A percentile compares a stretch with the other conserved stretches of the same genome.
Evolutionary conservation across 2,329 filamentous ascomycete genomes (phyloP).

Genomic region (Fusarium concolor): DNA sequence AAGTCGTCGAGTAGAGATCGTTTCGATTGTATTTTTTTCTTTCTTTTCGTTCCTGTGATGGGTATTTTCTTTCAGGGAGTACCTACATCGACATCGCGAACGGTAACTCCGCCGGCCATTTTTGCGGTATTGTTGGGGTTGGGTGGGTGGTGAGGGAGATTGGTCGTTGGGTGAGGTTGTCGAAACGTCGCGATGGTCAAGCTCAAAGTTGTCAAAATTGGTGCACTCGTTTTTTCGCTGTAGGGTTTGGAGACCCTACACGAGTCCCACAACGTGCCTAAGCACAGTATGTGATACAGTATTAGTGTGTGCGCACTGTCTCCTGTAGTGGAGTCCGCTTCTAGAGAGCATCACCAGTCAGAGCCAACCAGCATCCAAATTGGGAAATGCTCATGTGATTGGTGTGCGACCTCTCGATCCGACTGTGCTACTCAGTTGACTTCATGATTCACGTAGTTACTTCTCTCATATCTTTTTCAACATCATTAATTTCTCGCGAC

Average conservation of each 20-base stretch:
- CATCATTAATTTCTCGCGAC: not conserved
- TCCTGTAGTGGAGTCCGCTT: not conserved
- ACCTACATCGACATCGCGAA: conserved; percentile 89
- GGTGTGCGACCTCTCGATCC: not conserved
- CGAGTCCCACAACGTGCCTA: conserved; percentile 33
- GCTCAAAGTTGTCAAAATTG: conserved; percentile 27
- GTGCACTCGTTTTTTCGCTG: conserved; percentile 33
- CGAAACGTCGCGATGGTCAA: conserved; percentile 45
- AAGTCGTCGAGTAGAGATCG: conserved; percentile 44
- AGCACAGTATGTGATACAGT: conserved; percentile 4
- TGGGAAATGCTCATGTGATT: conserved; percentile 27
- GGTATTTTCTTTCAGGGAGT: conserved; percentile 45
- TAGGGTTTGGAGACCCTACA: conserved; percentile 53
- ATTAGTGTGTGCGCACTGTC: accelerated
- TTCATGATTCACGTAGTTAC: not conserved
- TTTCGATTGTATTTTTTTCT: conserved; percentile 7
- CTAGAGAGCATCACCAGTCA: conserved; percentile 2
- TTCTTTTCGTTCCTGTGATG: not conserved
- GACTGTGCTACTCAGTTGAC: not conserved
- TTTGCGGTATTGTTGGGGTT: conserved; percentile 66
- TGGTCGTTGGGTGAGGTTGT: conserved; percentile 50
- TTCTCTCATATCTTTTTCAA: not conserved
- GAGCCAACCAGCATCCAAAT: conserved; percentile 3
- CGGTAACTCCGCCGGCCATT: conserved; percentile 82
- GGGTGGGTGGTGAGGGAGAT: conserved; percentile 36